Evolutionary conservation across 1,284 basidiomycete genomes (phyloP), one percentile per base, ranked within the genome.

Genomic region (Wolfiporia cocos): DNA sequence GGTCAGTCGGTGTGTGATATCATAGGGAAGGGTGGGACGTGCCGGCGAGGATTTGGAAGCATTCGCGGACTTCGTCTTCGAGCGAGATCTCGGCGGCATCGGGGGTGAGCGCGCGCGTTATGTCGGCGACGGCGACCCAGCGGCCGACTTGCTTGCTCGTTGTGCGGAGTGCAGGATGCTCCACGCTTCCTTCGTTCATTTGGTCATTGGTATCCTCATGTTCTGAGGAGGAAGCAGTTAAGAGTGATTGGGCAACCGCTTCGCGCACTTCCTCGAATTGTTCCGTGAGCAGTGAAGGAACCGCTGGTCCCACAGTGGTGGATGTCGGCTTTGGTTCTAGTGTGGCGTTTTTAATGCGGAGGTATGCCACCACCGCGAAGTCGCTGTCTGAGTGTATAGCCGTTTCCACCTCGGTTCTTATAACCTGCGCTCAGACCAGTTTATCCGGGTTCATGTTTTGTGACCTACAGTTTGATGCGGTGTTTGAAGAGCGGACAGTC

Each of bases 401-500:
- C 0, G 75, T 76, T 55, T 90, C 81, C 1, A 75, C 75, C 37
- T 82, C 76, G 20, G 65, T 70, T 34, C 86, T 88, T 45, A 4
- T n/a, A 23, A 15, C 37, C 23, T 30, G 14, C 20, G 17, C 10
- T 32, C 6, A 22, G 3, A 26, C 4, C 2, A 18, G 28, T 31
- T 23, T 3, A 18, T 18, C n/a, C 11, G 12, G 12, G 22, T 18
- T 9, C 23, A 3, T 11, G 7, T n/a, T n/a, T n/a, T n/a, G n/a
- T 18, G 19, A 55, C 83, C 55, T 52, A 89, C 86, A 98, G 61
- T 3, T 69, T 60, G 32, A 99, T 84, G 10, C 76, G 72, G 36
- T 74, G 72, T 51, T 87, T 89, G 74, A 96, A 99, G 17, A 97
- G 58, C 0, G 94, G 91, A 47, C 85, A 89, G 54, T 98, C 91